Base-by-base conservation (phyloP, 495 filamentous ascomycete species). In the Rostrohypoxylon terebratum region DNA sequence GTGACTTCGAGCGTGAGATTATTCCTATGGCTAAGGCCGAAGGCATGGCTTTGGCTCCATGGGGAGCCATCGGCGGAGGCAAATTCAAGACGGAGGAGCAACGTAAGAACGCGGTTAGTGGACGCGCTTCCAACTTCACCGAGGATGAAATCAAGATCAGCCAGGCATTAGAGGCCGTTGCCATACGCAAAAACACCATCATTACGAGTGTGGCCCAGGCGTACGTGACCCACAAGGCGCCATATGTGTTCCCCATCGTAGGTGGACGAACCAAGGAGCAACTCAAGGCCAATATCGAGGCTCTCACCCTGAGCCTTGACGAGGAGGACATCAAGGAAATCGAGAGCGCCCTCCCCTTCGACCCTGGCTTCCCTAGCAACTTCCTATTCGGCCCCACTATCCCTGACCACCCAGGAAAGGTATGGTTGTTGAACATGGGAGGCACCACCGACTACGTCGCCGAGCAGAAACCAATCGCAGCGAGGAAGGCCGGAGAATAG, bases 161-260 rank as follows among this genome's bases (percentile, higher is more conserved):
- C 34, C 66, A 77, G 33, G 84, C 83, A 0, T 81, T 94, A 10
- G 90, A 92, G 63, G 77, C 81, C 8, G 79, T 93, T 23, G 89
- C 88, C 0, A 82, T 84, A 4, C 77, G 75, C 53, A 88, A 88
- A 71, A 81, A 81, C 4, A 85, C 81, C 54, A 68, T 77, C 61
- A 78, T 90, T 38, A 88, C 87, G 10, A 84, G 83, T 54, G 78
- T 94, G 42, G 92, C 92, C 1, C 77, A 93, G 58, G 91, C 92
- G 2, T 94, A 94, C 77, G 89, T 94, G 4, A 85, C 89, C 77
- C 84, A 87, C 77, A 94, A 94, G 78, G 82, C 90, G 11, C 89
- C 91, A 0, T 90, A 93, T 69, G 90, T 93, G 23, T 94, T 93
- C 78, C 92, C 92, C 8, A 89, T 94, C 59, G 84, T 93, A 21